Base-by-base conservation (phyloP, 495 filamentous ascomycete species). In the Penicillium manginii region DNA sequence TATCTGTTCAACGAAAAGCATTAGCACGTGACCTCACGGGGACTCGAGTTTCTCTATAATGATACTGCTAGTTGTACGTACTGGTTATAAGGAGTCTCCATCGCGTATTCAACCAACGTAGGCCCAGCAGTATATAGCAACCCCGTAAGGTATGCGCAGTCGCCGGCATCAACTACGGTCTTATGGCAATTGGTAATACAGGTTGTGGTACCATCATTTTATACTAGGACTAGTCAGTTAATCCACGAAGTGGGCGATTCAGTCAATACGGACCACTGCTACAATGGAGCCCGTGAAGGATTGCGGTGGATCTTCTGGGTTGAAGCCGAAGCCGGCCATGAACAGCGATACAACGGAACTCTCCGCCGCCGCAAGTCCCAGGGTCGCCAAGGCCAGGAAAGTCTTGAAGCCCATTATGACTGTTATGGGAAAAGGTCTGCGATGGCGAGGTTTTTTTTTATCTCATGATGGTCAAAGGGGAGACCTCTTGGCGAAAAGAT, bases 321-420 rank as follows among this genome's bases (percentile, higher is more conserved):
- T 9, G 4, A 8, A 10, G 18, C 12, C 42, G 22, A n/a, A 45
- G n/a, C 26, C 26, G 26, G 9, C 9, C 1, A 55, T 10, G 39
- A 55, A 55, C 8, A 55, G 26, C 26, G 53, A 55, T 9, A 37
- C 29, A 21, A 48, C 53, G 12, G 53, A 55, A 14, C 17, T 35
- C 11, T 37, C 53, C 10, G 42, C 40, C 21, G 42, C 53, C 19
- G 22, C 45, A n/a, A 47, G 45, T 3, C 45, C 45, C 21, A 47
- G 21, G n/a, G 45, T 47, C 21, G 45, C 22, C 45, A 47, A 26
- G 26, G 45, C 14, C 10, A 47, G 22, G 21, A 47, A 26, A 22
- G 9, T 29, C 45, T 14, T 47, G 11, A 47, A 12, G 2, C 45
- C 45, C 45, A 47, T 47, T 11, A 15, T 22, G 10, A 23, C n/a